Evolutionary conservation across 306 rosid species (phyloP).

Genomic region (Spatholobus suberectus): DNA sequence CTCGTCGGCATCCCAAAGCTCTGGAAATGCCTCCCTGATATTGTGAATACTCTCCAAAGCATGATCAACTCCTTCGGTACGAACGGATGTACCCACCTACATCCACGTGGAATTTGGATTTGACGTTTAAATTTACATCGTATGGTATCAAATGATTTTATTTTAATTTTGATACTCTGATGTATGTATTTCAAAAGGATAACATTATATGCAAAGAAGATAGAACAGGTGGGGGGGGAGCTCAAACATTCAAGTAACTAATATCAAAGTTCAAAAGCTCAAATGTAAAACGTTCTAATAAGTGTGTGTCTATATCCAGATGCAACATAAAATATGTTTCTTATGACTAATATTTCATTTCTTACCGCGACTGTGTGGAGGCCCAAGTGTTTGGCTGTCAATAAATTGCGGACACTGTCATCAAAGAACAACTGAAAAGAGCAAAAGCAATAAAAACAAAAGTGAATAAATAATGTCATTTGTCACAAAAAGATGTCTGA

Average conservation of each 20-base stretch:
- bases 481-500: background rate
- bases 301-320: background rate
- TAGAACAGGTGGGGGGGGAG: too few relatives aligned
- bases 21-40: conserved; percentile 84
- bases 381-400: conserved; percentile 65
- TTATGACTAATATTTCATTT: background rate
- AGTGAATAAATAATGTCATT: background rate
- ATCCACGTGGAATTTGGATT: conserved; percentile 21
- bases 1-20: conserved; percentile 73
- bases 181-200: background rate
- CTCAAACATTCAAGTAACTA: too few relatives aligned
- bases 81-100: conserved; percentile 74
- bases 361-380: conserved; percentile 78
- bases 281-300: too few relatives aligned
- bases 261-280: too few relatives aligned
- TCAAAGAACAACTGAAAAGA: conserved; percentile 79
- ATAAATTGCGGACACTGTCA: conserved; percentile 71
- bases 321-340: background rate
- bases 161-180: too few relatives aligned
- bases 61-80: conserved; percentile 61
- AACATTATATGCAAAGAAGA: background rate
- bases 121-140: background rate
- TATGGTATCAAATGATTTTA: too few relatives aligned
- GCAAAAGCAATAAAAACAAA: background rate
- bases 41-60: conserved; percentile 95